phyloP scores from a whole-genome alignment of 2,329 filamentous ascomycete species.

The Trichoderma sp. region DNA sequence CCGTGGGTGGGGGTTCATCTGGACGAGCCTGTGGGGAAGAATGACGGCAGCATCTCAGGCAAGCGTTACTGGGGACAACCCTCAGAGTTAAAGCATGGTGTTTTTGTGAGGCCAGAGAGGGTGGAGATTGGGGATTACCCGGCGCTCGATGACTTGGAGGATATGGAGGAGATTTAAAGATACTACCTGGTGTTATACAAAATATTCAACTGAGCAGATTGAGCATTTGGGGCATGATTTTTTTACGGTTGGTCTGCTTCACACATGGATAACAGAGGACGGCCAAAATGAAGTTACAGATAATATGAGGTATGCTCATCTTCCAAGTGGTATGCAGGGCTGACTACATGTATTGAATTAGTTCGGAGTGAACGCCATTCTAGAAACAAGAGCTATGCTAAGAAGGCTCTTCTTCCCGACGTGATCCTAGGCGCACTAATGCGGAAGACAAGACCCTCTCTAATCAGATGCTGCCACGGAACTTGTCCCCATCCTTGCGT shows the following conservation, averaged over 20 bases:
- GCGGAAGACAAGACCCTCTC: slow-evolving; percentile 10
- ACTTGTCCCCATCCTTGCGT: neutral
- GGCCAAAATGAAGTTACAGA: neutral
- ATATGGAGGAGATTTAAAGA: slow-evolving; percentile 67
- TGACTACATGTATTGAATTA: neutral
- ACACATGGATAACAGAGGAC: neutral
- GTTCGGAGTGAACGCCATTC: slow-evolving; percentile 10
- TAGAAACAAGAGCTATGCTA: slow-evolving; percentile 6
- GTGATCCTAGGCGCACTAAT: slow-evolving; percentile 12
- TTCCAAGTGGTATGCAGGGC: slow-evolving; percentile 7
- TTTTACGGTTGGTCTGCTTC: neutral
- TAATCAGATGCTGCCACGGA: slow-evolving; percentile 18
- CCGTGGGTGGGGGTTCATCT: slow-evolving; percentile 72
- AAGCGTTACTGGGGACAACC: slow-evolving; percentile 67
- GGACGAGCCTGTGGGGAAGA: slow-evolving; percentile 79
- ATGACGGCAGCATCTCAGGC: slow-evolving; percentile 68
- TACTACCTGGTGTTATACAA: neutral
- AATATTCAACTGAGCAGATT: neutral
- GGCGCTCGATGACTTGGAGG: slow-evolving; percentile 68
- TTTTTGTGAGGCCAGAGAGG: slow-evolving; percentile 75
- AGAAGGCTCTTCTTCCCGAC: neutral
- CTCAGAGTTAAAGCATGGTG: slow-evolving; percentile 65
- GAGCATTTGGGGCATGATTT: neutral
- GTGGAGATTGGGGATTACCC: slow-evolving; percentile 74
- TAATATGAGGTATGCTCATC: neutral